phyloP scores from a whole-genome alignment of 768 basidiomycete genomes.

The Suillus brevipes region DNA sequence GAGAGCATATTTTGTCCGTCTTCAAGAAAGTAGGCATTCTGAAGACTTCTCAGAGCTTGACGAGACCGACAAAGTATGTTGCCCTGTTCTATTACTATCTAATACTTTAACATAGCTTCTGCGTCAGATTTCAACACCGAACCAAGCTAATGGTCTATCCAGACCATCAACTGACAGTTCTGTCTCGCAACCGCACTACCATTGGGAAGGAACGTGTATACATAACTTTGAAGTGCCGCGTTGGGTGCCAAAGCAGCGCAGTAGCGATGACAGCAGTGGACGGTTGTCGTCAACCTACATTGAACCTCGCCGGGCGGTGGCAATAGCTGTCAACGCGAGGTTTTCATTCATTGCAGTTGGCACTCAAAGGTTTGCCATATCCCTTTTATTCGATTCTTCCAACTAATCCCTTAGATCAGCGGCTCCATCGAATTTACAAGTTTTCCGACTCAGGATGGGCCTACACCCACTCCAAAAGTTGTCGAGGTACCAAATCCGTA shows the following conservation, averaged over 20 bases:
- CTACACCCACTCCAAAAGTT: conserved; percentile 57
- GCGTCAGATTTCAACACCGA: conserved; percentile 14
- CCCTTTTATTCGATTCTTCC: conserved; percentile 2
- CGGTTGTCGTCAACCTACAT: conserved; percentile 44
- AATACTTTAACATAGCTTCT: background rate
- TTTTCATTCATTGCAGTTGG: conserved; percentile 86
- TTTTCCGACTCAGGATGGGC: conserved; percentile 65
- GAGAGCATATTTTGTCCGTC: conserved; percentile 73
- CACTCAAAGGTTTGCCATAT: conserved; percentile 53
- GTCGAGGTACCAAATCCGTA: conserved; percentile 65
- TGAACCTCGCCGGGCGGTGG: conserved; percentile 66
- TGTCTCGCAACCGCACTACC: conserved; percentile 15
- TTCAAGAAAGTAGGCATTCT: conserved; percentile 42
- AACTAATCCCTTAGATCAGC: conserved; percentile 36
- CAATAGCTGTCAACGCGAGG: conserved; percentile 69
- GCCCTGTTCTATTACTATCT: conserved; percentile 1
- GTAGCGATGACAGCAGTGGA: conserved; percentile 46
- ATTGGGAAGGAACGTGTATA: conserved; percentile 80
- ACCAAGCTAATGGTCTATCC: conserved; percentile 12
- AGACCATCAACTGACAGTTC: conserved; percentile 12
- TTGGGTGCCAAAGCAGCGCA: conserved; percentile 78
- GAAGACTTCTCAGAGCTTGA: conserved; percentile 29
- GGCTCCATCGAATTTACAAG: conserved; percentile 67
- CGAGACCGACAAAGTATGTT: conserved; percentile 48
- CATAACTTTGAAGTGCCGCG: conserved; percentile 72